These are phyloP conservation scores for Pterocarpus santalinus DNA, from an alignment of 306 rosid genomes.

Conservation along the genomic window DNA sequence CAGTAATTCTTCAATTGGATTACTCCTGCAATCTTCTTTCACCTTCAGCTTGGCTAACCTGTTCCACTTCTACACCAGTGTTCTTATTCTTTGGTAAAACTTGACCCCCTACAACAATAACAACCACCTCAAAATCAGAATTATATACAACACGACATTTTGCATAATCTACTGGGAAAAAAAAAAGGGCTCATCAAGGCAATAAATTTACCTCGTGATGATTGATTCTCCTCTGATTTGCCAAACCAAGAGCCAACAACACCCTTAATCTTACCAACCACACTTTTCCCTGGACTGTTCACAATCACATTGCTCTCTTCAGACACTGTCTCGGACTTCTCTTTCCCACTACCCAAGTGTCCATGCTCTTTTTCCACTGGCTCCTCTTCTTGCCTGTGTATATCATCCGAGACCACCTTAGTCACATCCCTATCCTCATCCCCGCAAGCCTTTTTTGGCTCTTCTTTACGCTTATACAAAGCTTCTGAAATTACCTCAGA, in stretches of 20 bases:
- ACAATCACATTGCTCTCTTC: slow-evolving; percentile 34
- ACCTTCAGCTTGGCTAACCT: slow-evolving; percentile 21
- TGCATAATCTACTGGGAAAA: neutral
- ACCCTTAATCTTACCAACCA: slow-evolving; percentile 57
- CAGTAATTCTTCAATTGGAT: slow-evolving; percentile 33
- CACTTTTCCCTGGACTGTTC: slow-evolving; percentile 46
- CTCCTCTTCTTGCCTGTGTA: neutral
- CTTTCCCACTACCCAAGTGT: slow-evolving; percentile 49
- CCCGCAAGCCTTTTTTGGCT: neutral
- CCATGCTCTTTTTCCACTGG: slow-evolving; percentile 23
- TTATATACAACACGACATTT: slow-evolving; percentile 2
- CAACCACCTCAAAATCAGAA: slow-evolving; percentile 33
- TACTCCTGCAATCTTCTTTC: slow-evolving; percentile 38
- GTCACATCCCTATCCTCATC: neutral
- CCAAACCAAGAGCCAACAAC: slow-evolving; percentile 72
- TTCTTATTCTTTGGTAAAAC: slow-evolving; percentile 41
- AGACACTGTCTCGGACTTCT: neutral
- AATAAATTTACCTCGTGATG: slow-evolving; percentile 52
- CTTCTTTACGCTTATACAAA: slow-evolving; percentile 41
- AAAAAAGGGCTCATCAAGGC: neutral
- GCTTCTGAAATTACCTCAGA: slow-evolving; percentile 61
- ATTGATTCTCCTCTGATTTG: slow-evolving; percentile 46
- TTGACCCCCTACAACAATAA: slow-evolving; percentile 46
- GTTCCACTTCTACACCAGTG: slow-evolving; percentile 20
- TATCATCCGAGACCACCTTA: neutral